These are phyloP conservation scores for Pythium rhizo-oryzae DNA, from an alignment of 352 stramenopile genomes.

Conservation along the genomic window DNA sequence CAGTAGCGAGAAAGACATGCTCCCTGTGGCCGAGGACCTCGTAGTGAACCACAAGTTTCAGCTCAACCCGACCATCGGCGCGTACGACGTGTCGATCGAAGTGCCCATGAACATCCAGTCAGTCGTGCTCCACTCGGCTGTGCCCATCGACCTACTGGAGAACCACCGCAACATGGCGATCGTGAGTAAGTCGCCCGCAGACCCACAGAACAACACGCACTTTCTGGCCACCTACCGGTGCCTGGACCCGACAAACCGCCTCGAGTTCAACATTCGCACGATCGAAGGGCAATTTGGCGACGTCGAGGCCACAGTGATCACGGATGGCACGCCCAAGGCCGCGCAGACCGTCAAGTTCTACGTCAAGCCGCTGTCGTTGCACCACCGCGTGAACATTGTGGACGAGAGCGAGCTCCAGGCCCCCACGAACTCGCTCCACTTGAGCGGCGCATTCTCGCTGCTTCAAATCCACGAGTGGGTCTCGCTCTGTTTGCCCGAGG, in stretches of 20 bases:
- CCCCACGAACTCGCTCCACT: slow-evolving; percentile 64
- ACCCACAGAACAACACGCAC: slow-evolving; percentile 57
- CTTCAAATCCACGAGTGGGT: slow-evolving; percentile 90
- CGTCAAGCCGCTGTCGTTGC: slow-evolving; percentile 82
- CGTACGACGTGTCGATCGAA: slow-evolving; percentile 82
- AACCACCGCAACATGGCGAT: slow-evolving; percentile 78
- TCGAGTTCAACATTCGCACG: slow-evolving; percentile 82
- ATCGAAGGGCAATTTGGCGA: slow-evolving; percentile 87
- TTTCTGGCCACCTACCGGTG: slow-evolving; percentile 84
- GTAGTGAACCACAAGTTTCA: slow-evolving; percentile 81
- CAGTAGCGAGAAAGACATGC: slow-evolving; percentile 53
- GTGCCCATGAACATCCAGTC: slow-evolving; percentile 81
- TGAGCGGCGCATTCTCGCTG: slow-evolving; percentile 78
- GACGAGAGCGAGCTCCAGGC: slow-evolving; percentile 56
- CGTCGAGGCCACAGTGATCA: slow-evolving; percentile 75
- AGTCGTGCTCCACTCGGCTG: slow-evolving; percentile 70
- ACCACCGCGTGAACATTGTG: slow-evolving; percentile 74
- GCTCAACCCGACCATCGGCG: slow-evolving; percentile 64
- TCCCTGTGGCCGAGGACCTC: slow-evolving; percentile 75
- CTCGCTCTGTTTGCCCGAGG: slow-evolving; percentile 72
- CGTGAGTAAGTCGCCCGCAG: slow-evolving; percentile 64
- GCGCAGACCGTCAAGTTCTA: slow-evolving; percentile 76
- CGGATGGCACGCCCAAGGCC: slow-evolving; percentile 58
- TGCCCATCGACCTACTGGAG: slow-evolving; percentile 78
- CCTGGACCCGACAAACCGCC: slow-evolving; percentile 73